Base-by-base conservation (phyloP, 2,329 filamentous ascomycete species). In the Diaporthe citri region DNA sequence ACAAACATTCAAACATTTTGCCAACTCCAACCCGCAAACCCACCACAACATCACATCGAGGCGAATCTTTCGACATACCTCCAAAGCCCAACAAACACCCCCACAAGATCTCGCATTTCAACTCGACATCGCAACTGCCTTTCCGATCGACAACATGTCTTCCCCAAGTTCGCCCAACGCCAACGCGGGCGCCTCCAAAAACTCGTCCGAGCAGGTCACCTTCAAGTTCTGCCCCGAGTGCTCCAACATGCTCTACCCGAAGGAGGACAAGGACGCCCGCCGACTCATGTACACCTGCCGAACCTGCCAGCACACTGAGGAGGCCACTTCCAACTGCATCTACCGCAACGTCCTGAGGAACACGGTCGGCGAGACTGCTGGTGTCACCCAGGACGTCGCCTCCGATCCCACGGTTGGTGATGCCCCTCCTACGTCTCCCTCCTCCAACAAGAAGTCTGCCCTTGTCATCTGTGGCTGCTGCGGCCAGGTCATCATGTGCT, bases 161-260 rank as follows among this genome's bases (percentile, higher is more conserved):
- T 88, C 90, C 15, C 90, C 90, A 43, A 86, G 88, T 76, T 88
- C 89, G 39, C 88, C 85, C 60, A 82, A 82, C 72, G 84, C 80
- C 77, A 81, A 82, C 31, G 81, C 82, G 69, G 84, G 81, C 75
- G 84, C 87, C 78, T 83, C 82, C 76, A 86, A 89, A 80, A 89
- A 88, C 80, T 87, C 87, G 79, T 39, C 36, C 12, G 92, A 96
- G 86, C 95, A 97, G 84, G 96, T 98, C 85, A 95, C 95, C 64
- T 99, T 98, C 86, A 93, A 95, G 82, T 99, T 99, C 90, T 99
- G 97, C 88, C 95, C 95, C 80, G 97, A 99, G 89, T 99, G 97
- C 87, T 98, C 96, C 80, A 99, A 99, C 89, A 94, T 99, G 90
- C 89, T 99, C 73, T 98, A 98, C 82, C 97, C 97, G 69, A 97